A percentile compares a stretch with the other conserved stretches of the same genome.
Conservation (phyloP, 2,329 filamentous ascomycete species). For the Paramyrothecium sp. region DNA sequence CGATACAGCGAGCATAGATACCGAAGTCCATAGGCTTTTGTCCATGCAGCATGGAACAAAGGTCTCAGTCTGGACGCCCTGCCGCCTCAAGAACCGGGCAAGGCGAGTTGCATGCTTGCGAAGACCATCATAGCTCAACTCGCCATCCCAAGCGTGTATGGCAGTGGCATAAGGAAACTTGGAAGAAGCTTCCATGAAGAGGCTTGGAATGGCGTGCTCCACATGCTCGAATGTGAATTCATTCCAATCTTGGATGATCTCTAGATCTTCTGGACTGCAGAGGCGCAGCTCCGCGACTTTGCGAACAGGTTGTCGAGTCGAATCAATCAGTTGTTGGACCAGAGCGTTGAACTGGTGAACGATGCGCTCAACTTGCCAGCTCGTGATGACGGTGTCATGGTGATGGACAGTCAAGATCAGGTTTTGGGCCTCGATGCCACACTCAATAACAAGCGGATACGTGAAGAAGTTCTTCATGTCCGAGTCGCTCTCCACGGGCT, state of each 20-base stretch:
- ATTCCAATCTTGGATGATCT: constrained; percentile 14
- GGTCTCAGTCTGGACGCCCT: background rate
- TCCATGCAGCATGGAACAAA: constrained; percentile 19
- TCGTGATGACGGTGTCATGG: constrained; percentile 6
- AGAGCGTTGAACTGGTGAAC: constrained; percentile 14
- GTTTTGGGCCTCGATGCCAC: constrained; percentile 4
- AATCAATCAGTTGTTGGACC: constrained; percentile 10
- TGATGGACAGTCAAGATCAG: constrained; percentile 12
- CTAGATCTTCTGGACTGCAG: constrained; percentile 7
- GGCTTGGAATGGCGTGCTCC: background rate
- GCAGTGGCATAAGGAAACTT: background rate
- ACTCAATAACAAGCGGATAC: constrained; percentile 20
- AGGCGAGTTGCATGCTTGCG: constrained; percentile 5
- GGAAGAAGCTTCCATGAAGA: constrained; percentile 7
- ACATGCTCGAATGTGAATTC: accelerated
- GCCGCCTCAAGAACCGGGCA: background rate
- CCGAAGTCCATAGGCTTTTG: constrained; percentile 18
- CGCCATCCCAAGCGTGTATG: constrained; percentile 17
- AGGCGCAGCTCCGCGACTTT: constrained; percentile 12
- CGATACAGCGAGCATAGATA: constrained; percentile 20
- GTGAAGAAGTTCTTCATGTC: constrained; percentile 16
- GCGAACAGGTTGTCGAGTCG: constrained; percentile 1
- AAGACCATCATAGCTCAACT: constrained; percentile 10
- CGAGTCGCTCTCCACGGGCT: constrained; percentile 4
- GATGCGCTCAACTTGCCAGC: constrained; percentile 11